Evolutionary conservation across 805 yeast species (phyloP), one percentile per base, ranked within the genome.

Genomic region (Deakozyma indianensis): DNA sequence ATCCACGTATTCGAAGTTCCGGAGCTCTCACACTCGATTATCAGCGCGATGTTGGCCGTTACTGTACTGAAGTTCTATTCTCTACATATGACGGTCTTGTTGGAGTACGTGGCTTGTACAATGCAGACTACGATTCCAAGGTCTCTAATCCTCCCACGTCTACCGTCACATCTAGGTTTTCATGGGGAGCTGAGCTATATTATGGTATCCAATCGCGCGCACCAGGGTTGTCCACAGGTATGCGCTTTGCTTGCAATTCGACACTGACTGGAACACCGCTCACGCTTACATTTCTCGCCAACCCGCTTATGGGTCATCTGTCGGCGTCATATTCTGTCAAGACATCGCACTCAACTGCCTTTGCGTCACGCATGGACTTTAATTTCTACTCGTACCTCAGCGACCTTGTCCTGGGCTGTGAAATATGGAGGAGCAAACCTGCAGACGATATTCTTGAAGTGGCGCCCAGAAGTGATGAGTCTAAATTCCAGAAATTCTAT

Each of bases 321-420:
- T 80, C 94, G 2, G 80, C 94, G 1, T 81, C 95, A 0, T 92
- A 88, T 58, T 77, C 95, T 1, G 85, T 87, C 27, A 79, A 80
- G 55, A 83, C 96, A 0, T 76, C 84, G 1, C 47, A 53, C 3
- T 70, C 77, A 2, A 76, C 90, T 1, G 80, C 94, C 0, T 79
- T 90, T 45, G 77, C 87, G 42, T 83, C 95, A 3, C 74, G 81
- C 47, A 88, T 86, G 56, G 95, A 85, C 56, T 90, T 92, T 62
- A 92, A 92, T 57, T 65, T 86, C 45, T 90, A 84, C 58, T 90
- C 97, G 0, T 88, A 90, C 56, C 83, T 84, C 51, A 83, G 95
- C 45, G 84, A 90, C 58, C 64, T 92, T 43, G 77, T 90, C 0
- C 62, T 92, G 23, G 98, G 98, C 2, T 78, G 84, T 54, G 96